Conservation (phyloP, 2,329 filamentous ascomycete genomes). For the Fusarium penzigii region DNA sequence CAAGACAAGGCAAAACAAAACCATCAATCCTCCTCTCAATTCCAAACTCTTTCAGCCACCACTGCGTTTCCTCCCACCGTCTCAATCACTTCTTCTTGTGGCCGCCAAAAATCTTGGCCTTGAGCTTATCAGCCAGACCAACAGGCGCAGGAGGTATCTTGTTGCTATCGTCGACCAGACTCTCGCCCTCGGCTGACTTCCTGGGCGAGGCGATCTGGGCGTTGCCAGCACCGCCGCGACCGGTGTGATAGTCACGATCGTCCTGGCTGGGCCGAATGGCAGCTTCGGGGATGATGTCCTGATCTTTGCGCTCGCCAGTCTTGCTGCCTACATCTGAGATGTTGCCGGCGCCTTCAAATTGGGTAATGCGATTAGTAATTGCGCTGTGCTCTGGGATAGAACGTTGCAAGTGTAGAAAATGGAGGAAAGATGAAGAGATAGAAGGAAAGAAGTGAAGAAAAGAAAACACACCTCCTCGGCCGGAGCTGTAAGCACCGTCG, state of each 20-base stretch:
- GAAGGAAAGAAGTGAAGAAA: neutral
- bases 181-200: constrained; percentile 32
- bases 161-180: constrained; percentile 30
- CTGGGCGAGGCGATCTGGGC: constrained; percentile 41
- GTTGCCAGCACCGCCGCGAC: constrained; percentile 63
- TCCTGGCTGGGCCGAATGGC: constrained; percentile 52
- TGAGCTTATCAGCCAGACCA: constrained; percentile 58
- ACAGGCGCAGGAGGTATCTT: constrained; percentile 34
- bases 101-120: constrained; percentile 53
- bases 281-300: constrained; percentile 53
- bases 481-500: constrained; percentile 60
- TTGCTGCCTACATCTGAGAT: constrained; percentile 52
- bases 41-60: constrained; percentile 2
- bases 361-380: neutral
- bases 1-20: neutral
- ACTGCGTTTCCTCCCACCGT: neutral
- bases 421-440: no score
- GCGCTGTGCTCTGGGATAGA: constrained; percentile 7
- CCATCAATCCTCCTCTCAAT: neutral
- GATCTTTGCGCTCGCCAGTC: constrained; percentile 46
- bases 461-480: constrained; percentile 54
- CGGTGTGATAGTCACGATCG: constrained; percentile 55
- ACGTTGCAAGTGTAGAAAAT: no score
- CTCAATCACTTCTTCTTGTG: constrained; percentile 43
- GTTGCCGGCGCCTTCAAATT: constrained; percentile 54